These are phyloP conservation scores for Myriosclerotinia duriaeana DNA, from an alignment of 2,329 filamentous ascomycete genomes.

Conservation along the genomic window DNA sequence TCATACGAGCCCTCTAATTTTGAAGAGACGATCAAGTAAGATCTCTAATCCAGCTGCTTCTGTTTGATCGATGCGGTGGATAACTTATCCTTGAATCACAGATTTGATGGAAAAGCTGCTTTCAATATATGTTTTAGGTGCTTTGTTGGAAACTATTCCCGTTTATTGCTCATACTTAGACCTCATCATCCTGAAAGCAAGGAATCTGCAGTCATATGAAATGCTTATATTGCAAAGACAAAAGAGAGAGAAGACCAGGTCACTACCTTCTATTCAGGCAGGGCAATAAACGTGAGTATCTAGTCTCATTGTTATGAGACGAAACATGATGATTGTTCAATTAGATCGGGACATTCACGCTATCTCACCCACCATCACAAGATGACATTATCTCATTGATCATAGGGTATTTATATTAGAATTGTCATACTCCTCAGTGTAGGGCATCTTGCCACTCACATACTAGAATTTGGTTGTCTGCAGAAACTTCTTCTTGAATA, in stretches of 20 bases:
- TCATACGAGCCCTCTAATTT: not conserved
- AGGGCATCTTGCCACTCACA: not conserved
- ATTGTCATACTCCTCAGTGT: not conserved
- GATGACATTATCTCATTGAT: not conserved
- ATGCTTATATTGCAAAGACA: not conserved
- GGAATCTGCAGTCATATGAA: not conserved
- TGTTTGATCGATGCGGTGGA: not conserved
- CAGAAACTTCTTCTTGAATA: not conserved
- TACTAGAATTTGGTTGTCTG: not conserved
- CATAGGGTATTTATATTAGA: not conserved
- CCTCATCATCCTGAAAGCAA: slow-evolving; percentile 1
- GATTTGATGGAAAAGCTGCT: not conserved
- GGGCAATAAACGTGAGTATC: not conserved
- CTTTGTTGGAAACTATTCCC: slow-evolving; percentile 10
- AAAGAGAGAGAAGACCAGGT: not conserved
- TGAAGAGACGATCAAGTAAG: not conserved
- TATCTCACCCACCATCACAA: not conserved
- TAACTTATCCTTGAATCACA: not conserved
- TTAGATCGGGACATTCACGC: not conserved
- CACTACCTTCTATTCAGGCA: not conserved
- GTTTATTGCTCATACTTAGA: slow-evolving; percentile 4
- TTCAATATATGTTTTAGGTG: slow-evolving; percentile 8
- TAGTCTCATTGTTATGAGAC: not conserved
- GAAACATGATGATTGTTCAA: not conserved
- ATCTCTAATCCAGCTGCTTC: not conserved